Percentiles rank a stretch among this genome's conserved stretches.
Conservation (phyloP, 305 asterid genomes). For the Euphrasia arctica region DNA sequence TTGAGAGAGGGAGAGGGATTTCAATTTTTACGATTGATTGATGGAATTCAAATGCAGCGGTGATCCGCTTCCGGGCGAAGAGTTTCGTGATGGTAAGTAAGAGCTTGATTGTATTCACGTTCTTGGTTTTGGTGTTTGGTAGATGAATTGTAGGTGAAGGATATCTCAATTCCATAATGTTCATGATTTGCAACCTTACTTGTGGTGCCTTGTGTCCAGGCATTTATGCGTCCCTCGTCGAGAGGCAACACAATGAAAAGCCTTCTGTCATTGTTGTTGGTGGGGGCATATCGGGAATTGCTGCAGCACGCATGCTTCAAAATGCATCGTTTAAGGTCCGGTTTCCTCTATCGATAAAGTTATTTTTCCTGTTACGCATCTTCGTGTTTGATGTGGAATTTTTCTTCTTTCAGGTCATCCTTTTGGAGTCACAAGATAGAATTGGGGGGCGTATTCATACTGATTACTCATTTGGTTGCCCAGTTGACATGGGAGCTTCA, state of each 20-base stretch:
- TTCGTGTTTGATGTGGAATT: slow-evolving; percentile 17
- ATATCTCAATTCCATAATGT: slow-evolving; percentile 5
- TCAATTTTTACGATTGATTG: slow-evolving; percentile 18
- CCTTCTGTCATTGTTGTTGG: slow-evolving; percentile 89
- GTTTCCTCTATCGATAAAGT: not conserved
- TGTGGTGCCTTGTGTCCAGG: slow-evolving; percentile 35
- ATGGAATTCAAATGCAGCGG: slow-evolving; percentile 59
- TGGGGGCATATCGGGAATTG: slow-evolving; percentile 96
- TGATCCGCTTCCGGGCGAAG: slow-evolving; percentile 36
- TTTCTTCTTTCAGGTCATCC: slow-evolving; percentile 53
- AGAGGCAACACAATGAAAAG: slow-evolving; percentile 44
- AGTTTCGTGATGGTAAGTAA: slow-evolving; percentile 44
- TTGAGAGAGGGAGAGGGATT: slow-evolving; percentile 12
- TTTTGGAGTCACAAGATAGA: slow-evolving; percentile 91
- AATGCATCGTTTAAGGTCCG: slow-evolving; percentile 84
- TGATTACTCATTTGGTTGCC: slow-evolving; percentile 93
- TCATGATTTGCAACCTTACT: no score
- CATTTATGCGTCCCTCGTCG: slow-evolving; percentile 41
- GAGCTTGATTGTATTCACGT: slow-evolving; percentile 15
- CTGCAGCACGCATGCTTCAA: slow-evolving; percentile 83
- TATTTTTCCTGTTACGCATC: not conserved
- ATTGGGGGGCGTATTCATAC: slow-evolving; percentile 95
- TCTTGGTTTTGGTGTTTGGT: not conserved
- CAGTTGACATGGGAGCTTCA: slow-evolving; percentile 99
- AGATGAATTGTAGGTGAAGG: not conserved